A percentile compares a stretch with the other conserved stretches of the same genome.
Evolutionary conservation across 371 early-diverging fungal genomes (phyloP).

Genomic region (Fennellomyces sp.): DNA sequence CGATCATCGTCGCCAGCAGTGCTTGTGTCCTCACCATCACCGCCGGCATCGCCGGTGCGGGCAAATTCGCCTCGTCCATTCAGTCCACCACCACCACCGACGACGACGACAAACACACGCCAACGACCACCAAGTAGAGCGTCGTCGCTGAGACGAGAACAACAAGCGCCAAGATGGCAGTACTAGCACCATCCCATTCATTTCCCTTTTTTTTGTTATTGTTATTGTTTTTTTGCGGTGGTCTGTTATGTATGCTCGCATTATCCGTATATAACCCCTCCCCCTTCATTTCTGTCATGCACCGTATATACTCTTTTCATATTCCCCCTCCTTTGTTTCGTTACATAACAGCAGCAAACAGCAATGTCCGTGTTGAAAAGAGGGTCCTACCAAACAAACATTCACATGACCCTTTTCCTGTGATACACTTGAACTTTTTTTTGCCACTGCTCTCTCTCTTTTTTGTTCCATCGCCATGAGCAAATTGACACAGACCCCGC

Average conservation of each 20-base stretch:
- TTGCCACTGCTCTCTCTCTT: not conserved
- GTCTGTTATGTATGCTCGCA: not conserved
- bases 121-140: conserved; percentile 14
- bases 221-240: not conserved
- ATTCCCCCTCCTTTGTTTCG: not conserved
- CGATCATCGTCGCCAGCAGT: conserved; percentile 25
- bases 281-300: not conserved
- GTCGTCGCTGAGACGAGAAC: conserved; percentile 11
- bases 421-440: not conserved
- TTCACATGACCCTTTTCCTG: not conserved
- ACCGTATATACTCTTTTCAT: not conserved
- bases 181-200: conserved; percentile 4
- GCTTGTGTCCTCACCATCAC: conserved; percentile 16
- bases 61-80: conserved; percentile 13
- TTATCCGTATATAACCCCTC: not conserved
- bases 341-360: not conserved
- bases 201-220: not conserved
- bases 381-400: not conserved
- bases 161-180: conserved; percentile 19
- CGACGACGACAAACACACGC: not conserved
- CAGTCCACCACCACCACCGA: conserved; percentile 1
- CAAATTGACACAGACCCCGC: conserved; percentile 20
- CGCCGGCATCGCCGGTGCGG: conserved; percentile 10
- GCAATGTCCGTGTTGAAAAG: not conserved
- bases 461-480: conserved; percentile 16